These are phyloP conservation scores for Bolboschoenoplectus hybrid DNA, from an alignment of 202 grass and related monocot genomes.

Conservation along the genomic window DNA sequence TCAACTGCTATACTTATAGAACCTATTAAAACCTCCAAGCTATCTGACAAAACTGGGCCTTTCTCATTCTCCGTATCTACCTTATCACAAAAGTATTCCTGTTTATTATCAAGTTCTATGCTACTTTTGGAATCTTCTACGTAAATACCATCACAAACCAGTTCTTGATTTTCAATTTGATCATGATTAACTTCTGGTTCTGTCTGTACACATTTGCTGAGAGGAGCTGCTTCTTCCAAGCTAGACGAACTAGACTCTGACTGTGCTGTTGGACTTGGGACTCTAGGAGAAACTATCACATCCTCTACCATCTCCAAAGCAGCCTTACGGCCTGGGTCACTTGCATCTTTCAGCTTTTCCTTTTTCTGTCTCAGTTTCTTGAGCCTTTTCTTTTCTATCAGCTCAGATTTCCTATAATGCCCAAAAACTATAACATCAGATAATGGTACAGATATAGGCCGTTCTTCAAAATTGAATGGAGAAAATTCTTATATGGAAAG, in stretches of 20 bases:
- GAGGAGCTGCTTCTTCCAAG: slow-evolving; percentile 44
- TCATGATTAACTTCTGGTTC: slow-evolving; percentile 34
- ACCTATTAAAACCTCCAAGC: slow-evolving; percentile 69
- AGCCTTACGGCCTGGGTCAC: slow-evolving; percentile 20
- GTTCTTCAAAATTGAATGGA: slow-evolving; percentile 30
- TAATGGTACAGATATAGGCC: neutral
- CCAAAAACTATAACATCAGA: slow-evolving; percentile 24
- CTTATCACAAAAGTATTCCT: slow-evolving; percentile 41
- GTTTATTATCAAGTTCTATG: slow-evolving; percentile 46
- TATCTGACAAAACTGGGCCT: slow-evolving; percentile 36
- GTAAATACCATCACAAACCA: slow-evolving; percentile 37
- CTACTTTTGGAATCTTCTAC: slow-evolving; percentile 51
- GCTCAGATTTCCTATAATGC: slow-evolving; percentile 53
- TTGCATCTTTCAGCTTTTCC: slow-evolving; percentile 61
- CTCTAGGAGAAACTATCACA: slow-evolving; percentile 33
- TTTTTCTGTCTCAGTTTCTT: slow-evolving; percentile 77
- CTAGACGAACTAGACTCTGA: slow-evolving; percentile 43
- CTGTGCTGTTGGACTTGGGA: slow-evolving; percentile 43
- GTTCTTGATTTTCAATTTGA: slow-evolving; percentile 18
- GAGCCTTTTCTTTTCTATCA: slow-evolving; percentile 62
- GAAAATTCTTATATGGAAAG: slow-evolving; percentile 27
- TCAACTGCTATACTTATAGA: slow-evolving; percentile 77
- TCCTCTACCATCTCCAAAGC: slow-evolving; percentile 38
- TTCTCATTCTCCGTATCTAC: slow-evolving; percentile 39
- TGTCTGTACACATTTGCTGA: neutral